Base-by-base conservation (phyloP, 805 yeast species). In the Teunomyces atbi region DNA sequence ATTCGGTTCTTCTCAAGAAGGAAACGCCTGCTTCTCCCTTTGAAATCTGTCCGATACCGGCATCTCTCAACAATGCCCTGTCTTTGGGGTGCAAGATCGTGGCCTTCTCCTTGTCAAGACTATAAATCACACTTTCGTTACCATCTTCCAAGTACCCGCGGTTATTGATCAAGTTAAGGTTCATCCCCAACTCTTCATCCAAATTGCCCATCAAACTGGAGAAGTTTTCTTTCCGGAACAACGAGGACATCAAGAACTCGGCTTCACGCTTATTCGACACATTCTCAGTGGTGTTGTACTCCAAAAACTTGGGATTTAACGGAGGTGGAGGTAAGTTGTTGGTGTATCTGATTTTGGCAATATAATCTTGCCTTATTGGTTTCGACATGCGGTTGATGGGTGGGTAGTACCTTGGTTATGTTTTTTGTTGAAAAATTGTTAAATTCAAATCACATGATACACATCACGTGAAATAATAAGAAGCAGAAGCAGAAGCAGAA, bases 1-100 rank as follows among this genome's bases (percentile, higher is more conserved):
- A 92, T 62, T 94, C 98, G 0, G 99, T 92, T 70, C 98, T 83
- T 71, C 97, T 83, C 62, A 92, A 76, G 68, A 92, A 91, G n/a
- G 88, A 77, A 11, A 87, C 86, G 38, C 83, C 76, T 49, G 76
- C 76, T 57, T 59, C 78, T 47, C 62, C 64, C 48, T 73, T 70
- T 47, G 68, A 59, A 45, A 70, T 65, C 47, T 64, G 66, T 16
- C 76, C 72, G 19, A 77, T 74, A 3, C 78, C 81, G 19, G 97
- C 96, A 61, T 90, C 97, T 60, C 89, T 79, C 45, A 94, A 74
- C 42, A 92, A 73, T 7, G 78, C 78, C 52, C 82, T 73, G 66
- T 94, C 97, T 44, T 78, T 78, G n/a, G 91, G 85, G 57, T 87
- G 94, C 46, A 92, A 73, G 49, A 74, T 74, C 11, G 74, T 52